These are phyloP conservation scores for Flaveria bidentis DNA, from an alignment of 129 eudicot genomes.

Conservation along the genomic window DNA sequence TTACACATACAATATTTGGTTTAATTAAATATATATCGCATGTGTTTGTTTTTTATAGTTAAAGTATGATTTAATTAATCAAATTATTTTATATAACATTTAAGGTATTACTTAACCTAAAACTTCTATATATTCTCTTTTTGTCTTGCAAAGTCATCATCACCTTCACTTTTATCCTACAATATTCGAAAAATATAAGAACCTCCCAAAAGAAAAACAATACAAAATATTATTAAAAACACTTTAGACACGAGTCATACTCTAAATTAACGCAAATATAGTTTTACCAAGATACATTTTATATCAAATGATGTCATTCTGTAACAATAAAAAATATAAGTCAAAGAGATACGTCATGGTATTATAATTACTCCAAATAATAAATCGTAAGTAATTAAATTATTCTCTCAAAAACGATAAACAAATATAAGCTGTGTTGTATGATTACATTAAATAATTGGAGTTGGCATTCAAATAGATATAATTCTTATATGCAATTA, in stretches of 20 bases:
- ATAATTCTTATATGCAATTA: slow-evolving; percentile 9
- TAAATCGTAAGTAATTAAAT: background rate
- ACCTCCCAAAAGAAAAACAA: background rate
- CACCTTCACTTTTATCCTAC: too few relatives aligned
- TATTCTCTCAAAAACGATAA: background rate
- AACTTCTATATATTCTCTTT: too few relatives aligned
- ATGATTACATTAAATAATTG: slow-evolving; percentile 8
- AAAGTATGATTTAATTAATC: too few relatives aligned
- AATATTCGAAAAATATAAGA: too few relatives aligned
- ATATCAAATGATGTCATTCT: background rate
- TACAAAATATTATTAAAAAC: background rate
- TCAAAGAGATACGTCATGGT: background rate
- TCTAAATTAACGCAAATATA: background rate
- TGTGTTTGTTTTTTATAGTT: too few relatives aligned
- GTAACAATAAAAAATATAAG: background rate
- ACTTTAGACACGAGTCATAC: background rate
- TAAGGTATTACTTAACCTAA: too few relatives aligned
- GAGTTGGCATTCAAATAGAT: background rate
- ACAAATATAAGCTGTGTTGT: background rate
- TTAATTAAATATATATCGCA: too few relatives aligned
- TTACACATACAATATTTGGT: too few relatives aligned
- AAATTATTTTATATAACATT: too few relatives aligned
- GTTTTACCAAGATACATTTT: background rate
- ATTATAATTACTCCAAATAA: background rate
- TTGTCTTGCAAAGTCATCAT: too few relatives aligned